These are phyloP conservation scores for Penicillium oxalicum DNA, from an alignment of 2,329 filamentous ascomycete genomes.

Conservation along the genomic window DNA sequence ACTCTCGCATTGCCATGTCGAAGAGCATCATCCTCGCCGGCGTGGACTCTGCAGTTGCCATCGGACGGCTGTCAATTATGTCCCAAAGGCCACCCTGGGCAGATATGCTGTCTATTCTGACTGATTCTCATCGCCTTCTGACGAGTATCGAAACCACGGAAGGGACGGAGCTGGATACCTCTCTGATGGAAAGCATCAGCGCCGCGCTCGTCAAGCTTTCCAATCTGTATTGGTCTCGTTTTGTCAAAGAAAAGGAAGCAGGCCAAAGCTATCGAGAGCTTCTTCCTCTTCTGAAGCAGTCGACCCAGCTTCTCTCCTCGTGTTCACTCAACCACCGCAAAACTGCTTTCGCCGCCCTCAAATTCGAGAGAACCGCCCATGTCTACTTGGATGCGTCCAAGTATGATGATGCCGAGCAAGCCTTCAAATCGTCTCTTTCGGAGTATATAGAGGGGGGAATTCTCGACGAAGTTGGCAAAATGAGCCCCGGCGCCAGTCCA, in stretches of 20 bases:
- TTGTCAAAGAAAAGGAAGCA: conserved; percentile 38
- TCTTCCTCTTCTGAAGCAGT: conserved; percentile 36
- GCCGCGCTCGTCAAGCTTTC: conserved; percentile 38
- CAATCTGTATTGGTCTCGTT: conserved; percentile 44
- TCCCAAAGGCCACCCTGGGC: conserved; percentile 36
- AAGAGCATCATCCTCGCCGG: conserved; percentile 37
- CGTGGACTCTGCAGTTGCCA: conserved; percentile 36
- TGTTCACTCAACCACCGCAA: conserved; percentile 31
- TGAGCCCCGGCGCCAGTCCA: conserved; percentile 23
- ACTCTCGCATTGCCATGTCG: conserved; percentile 26
- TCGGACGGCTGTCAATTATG: conserved; percentile 36
- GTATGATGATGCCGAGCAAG: conserved; percentile 29
- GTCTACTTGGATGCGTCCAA: conserved; percentile 37
- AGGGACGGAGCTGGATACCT: conserved; percentile 10
- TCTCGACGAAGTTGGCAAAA: conserved; percentile 27
- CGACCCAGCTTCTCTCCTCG: conserved; percentile 33
- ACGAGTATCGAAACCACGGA: conserved; percentile 20
- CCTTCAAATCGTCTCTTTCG: conserved; percentile 37
- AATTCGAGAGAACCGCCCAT: conserved; percentile 41
- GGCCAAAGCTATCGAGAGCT: conserved; percentile 31
- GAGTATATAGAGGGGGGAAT: conserved; percentile 37
- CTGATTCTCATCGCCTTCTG: conserved; percentile 35
- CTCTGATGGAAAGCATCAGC: conserved; percentile 19
- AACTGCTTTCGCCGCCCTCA: conserved; percentile 38
- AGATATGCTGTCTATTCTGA: conserved; percentile 30